Percentiles rank a stretch among this genome's conserved stretches.
Evolutionary conservation across 228 moss, liverwort and hornwort species (phyloP).

Genomic region (Sphagnum magellanicum): DNA sequence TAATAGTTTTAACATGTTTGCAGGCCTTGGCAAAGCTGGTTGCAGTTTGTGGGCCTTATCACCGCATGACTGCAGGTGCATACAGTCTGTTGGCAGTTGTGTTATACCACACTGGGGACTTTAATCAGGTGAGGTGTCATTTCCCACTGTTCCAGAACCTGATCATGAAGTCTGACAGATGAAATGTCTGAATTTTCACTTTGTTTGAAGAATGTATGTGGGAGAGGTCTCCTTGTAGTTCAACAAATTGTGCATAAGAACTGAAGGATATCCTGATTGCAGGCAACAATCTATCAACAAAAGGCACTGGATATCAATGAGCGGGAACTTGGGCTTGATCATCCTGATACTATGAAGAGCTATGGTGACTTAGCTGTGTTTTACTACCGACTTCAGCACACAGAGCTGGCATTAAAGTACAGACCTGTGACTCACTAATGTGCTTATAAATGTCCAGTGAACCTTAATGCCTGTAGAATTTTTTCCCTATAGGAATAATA

Average conservation of each 20-base stretch:
- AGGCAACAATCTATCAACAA: slow-evolving; percentile 65
- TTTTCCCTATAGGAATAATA: too few relatives aligned
- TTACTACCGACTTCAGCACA: slow-evolving; percentile 65
- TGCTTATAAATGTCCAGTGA: too few relatives aligned
- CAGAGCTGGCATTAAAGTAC: slow-evolving; percentile 56
- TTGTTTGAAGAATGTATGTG: too few relatives aligned
- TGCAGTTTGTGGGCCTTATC: slow-evolving; percentile 60
- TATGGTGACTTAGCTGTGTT: slow-evolving; percentile 68
- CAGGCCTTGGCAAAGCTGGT: slow-evolving; percentile 58
- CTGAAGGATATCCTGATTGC: neutral
- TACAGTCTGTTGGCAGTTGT: slow-evolving; percentile 61
- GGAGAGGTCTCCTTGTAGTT: too few relatives aligned
- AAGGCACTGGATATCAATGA: slow-evolving; percentile 68
- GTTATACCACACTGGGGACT: slow-evolving; percentile 63
- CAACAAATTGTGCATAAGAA: too few relatives aligned
- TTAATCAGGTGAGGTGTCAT: slow-evolving; percentile 27
- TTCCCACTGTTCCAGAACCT: too few relatives aligned
- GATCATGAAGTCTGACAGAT: too few relatives aligned
- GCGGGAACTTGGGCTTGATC: slow-evolving; percentile 60
- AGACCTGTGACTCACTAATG: neutral
- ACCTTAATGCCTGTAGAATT: too few relatives aligned
- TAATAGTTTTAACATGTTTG: neutral
- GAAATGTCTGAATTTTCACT: too few relatives aligned
- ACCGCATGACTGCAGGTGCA: slow-evolving; percentile 66
- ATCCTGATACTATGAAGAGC: slow-evolving; percentile 69